Conservation (phyloP, 331 rosid species). For the Prunus yedoensis region DNA sequence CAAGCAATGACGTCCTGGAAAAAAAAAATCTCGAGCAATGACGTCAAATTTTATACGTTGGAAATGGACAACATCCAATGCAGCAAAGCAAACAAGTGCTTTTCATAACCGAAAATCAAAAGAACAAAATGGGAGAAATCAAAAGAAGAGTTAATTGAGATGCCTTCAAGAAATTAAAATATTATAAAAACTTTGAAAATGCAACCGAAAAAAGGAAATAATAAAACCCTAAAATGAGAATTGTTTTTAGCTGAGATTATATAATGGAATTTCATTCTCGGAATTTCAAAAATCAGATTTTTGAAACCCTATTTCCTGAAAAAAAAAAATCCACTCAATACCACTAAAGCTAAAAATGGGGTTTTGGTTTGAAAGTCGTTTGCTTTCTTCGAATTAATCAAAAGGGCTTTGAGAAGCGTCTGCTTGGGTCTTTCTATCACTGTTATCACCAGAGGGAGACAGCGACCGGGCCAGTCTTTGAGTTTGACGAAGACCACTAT, state of each 20-base stretch:
- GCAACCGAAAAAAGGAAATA: background rate
- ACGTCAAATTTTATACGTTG: too few relatives aligned
- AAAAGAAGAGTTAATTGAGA: background rate
- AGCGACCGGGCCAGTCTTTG: background rate
- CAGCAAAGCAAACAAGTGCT: too few relatives aligned
- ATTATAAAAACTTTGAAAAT: background rate
- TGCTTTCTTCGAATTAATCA: background rate
- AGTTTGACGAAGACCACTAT: background rate
- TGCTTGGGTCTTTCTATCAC: background rate
- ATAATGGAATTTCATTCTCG: too few relatives aligned
- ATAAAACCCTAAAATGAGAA: too few relatives aligned
- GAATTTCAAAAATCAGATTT: background rate
- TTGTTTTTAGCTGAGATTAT: too few relatives aligned
- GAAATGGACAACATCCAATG: too few relatives aligned
- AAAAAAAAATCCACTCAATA: background rate
- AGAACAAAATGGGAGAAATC: background rate
- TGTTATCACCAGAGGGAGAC: constrained; percentile 3
- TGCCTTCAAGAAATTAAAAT: background rate
- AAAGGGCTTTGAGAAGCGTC: background rate
- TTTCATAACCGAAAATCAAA: background rate
- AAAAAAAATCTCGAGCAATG: too few relatives aligned
- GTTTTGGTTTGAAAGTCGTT: background rate
- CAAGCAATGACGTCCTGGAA: too few relatives aligned
- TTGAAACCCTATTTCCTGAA: background rate
- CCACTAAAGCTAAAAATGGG: background rate